Percentiles rank a stretch among this genome's conserved stretches.
phyloP scores from a whole-genome alignment of 2,329 filamentous ascomycete genomes.

The Remersonia thermophila region DNA sequence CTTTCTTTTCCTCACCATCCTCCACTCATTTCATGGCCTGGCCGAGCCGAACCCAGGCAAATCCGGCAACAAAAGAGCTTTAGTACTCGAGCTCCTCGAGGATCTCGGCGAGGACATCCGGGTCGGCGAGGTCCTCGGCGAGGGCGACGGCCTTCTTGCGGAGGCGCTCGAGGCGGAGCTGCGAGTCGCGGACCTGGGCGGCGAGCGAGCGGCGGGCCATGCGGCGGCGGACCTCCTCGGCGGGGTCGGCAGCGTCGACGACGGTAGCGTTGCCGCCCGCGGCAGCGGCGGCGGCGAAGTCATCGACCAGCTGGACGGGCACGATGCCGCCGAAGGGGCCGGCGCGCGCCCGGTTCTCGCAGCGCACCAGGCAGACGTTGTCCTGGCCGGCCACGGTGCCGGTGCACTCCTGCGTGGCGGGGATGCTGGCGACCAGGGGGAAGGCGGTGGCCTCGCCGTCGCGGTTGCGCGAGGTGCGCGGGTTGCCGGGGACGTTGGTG shows the following conservation, averaged over 20 bases:
- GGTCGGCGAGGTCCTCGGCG: constrained; percentile 2
- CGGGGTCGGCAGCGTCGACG: neutral
- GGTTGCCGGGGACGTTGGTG: constrained; percentile 35
- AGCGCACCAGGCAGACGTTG: constrained; percentile 51
- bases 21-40: no score
- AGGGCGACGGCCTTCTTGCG: constrained; percentile 1
- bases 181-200: neutral
- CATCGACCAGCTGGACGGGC: constrained; percentile 21
- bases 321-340: constrained; percentile 45
- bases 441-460: constrained; percentile 29
- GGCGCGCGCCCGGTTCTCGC: constrained; percentile 46
- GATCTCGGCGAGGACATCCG: constrained; percentile 8
- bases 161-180: constrained; percentile 2
- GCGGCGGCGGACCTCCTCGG: neutral
- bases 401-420: constrained; percentile 42
- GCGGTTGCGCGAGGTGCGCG: constrained; percentile 34
- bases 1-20: no score
- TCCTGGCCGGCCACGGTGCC: constrained; percentile 46
- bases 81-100: constrained; percentile 5
- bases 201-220: constrained; percentile 4
- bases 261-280: constrained; percentile 1
- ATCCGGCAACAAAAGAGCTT: no score
- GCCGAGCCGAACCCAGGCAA: no score
- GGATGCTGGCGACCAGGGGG: constrained; percentile 45
- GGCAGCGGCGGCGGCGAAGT: neutral